These are phyloP conservation scores for Solidago caesia DNA, from an alignment of 129 eudicot species.

Conservation along the genomic window DNA sequence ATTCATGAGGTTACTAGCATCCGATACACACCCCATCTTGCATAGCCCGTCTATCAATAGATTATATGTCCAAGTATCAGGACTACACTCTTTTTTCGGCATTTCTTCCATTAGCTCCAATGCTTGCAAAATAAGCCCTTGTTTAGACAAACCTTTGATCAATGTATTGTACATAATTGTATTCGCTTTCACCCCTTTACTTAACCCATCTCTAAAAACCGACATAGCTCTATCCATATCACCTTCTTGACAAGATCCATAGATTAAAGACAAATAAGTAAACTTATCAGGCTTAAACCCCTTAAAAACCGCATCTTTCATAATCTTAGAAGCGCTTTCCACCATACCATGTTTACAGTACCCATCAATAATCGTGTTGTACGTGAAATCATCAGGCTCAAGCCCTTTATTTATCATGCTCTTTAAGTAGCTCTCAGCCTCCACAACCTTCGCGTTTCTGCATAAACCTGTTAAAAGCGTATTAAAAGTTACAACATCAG, in stretches of 20 bases:
- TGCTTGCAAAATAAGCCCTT: slow-evolving; percentile 72
- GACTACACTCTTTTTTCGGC: slow-evolving; percentile 61
- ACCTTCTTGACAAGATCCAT: slow-evolving; percentile 72
- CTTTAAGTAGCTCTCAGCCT: slow-evolving; percentile 74
- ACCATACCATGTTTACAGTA: slow-evolving; percentile 79
- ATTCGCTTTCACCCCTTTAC: slow-evolving; percentile 62
- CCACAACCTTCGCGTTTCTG: slow-evolving; percentile 53
- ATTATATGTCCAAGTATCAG: slow-evolving; percentile 79
- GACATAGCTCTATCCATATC: slow-evolving; percentile 67
- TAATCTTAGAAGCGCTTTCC: slow-evolving; percentile 51
- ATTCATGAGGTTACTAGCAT: slow-evolving; percentile 61
- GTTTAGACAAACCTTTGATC: slow-evolving; percentile 73
- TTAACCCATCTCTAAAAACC: slow-evolving; percentile 47
- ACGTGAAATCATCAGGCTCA: slow-evolving; percentile 85
- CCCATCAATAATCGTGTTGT: slow-evolving; percentile 72
- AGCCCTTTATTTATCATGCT: slow-evolving; percentile 75
- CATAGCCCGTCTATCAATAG: slow-evolving; percentile 79
- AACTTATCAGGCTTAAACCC: slow-evolving; percentile 84
- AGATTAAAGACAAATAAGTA: slow-evolving; percentile 65
- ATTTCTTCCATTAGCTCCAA: slow-evolving; percentile 70
- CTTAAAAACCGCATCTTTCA: slow-evolving; percentile 60
- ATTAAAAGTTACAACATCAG: slow-evolving; percentile 83
- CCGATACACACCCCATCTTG: slow-evolving; percentile 82
- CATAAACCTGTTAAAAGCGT: slow-evolving; percentile 79
- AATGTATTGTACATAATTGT: slow-evolving; percentile 66